These are phyloP conservation scores for Pichia sp. DNA, from an alignment of 1,139 yeast species.

Conservation along the genomic window DNA sequence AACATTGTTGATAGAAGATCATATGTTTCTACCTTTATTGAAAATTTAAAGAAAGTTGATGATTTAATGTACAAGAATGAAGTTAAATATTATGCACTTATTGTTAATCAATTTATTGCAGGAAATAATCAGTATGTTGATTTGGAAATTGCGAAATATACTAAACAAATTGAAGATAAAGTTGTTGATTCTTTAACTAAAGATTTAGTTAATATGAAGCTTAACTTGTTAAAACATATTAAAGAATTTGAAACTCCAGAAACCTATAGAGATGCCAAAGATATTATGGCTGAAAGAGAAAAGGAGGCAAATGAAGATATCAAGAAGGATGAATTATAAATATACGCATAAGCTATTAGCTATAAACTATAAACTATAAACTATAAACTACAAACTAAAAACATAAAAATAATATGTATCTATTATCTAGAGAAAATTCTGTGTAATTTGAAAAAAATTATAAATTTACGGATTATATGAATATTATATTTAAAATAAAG, in stretches of 20 bases:
- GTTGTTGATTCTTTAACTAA: constrained; percentile 21
- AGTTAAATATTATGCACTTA: constrained; percentile 43
- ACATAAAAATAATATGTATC: too few species aligned
- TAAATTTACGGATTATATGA: too few species aligned
- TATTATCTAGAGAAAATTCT: too few species aligned
- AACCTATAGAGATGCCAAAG: constrained; percentile 17
- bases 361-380: too few species aligned
- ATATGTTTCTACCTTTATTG: constrained; percentile 27
- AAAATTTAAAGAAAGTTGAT: constrained; percentile 26
- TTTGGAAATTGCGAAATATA: constrained; percentile 48
- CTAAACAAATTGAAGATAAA: constrained; percentile 34
- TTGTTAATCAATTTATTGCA: constrained; percentile 43
- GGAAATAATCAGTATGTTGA: constrained; percentile 44
- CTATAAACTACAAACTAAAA: too few species aligned
- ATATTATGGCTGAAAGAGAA: constrained; percentile 12
- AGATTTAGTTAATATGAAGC: constrained; percentile 43
- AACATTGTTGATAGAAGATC: constrained; percentile 22
- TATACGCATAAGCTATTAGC: too few species aligned
- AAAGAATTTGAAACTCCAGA: constrained; percentile 16
- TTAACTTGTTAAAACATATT: constrained; percentile 42
- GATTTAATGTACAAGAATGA: constrained; percentile 20
- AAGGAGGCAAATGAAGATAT: neutral
- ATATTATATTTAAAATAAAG: too few species aligned
- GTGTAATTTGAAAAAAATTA: too few species aligned
- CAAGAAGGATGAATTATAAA: constrained; percentile 21